Percentiles rank a stretch among this genome's conserved stretches.
Conservation (phyloP, 768 basidiomycete species). For the Multifurca ochricompacta region DNA sequence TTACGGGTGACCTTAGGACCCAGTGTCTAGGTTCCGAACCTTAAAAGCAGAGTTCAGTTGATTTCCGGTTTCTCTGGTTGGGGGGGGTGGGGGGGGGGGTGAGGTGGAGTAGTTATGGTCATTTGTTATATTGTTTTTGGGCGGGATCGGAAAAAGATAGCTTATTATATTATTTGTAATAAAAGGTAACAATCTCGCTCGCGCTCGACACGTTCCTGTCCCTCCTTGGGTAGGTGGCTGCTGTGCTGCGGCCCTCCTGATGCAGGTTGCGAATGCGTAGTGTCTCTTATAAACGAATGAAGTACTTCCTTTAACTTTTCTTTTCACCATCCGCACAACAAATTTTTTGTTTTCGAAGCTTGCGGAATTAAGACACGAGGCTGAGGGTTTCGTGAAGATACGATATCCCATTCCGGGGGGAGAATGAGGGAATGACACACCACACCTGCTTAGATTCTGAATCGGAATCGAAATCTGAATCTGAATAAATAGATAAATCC, state of each 20-base stretch:
- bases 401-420: background rate
- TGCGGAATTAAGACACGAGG: constrained; percentile 9
- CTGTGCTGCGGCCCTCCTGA: background rate
- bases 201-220: background rate
- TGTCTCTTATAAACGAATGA: background rate
- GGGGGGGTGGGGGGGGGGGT: background rate
- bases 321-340: background rate
- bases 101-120: background rate
- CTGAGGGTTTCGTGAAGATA: constrained; percentile 1
- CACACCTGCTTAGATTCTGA: too few relatives aligned
- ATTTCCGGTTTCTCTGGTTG: constrained; percentile 1
- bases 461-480: too few relatives aligned
- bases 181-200: too few relatives aligned
- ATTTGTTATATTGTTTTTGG: background rate
- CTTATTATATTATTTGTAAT: too few relatives aligned
- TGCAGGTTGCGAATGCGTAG: background rate
- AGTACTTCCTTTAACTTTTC: background rate
- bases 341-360: background rate
- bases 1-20: constrained; percentile 1
- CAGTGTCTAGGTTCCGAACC: constrained; percentile 9
- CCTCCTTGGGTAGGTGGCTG: background rate
- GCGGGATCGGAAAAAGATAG: background rate
- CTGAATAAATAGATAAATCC: too few relatives aligned
- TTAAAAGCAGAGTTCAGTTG: background rate
- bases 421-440: too few relatives aligned